A percentile compares a stretch with the other conserved stretches of the same genome.
Evolutionary conservation across 306 rosid species (phyloP).

Genomic region (Cucumis sativus): Cucumber_9930_V3 NC_026655.2:2775501-2776000

Average conservation of each 20-base stretch:
- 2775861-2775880: background rate
- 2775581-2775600: slow-evolving; percentile 15
- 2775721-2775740: slow-evolving; percentile 15
- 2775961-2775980: background rate
- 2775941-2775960: background rate
- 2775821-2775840: background rate
- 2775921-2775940: background rate
- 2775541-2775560: slow-evolving; percentile 20
- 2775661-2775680: slow-evolving; percentile 15
- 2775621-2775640: slow-evolving; percentile 11
- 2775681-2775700: slow-evolving; percentile 15
- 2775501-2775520: background rate
- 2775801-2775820: background rate
- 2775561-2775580: slow-evolving; percentile 16
- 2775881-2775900: background rate
- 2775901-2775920: background rate
- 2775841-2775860: background rate
- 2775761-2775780: background rate
- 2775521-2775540: slow-evolving; percentile 9
- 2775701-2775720: slow-evolving; percentile 17
- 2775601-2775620: slow-evolving; percentile 13
- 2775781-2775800: slow-evolving; percentile 10
- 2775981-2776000: background rate
- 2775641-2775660: slow-evolving; percentile 15
- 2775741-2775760: slow-evolving; percentile 6